Conservation (phyloP, 2,329 filamentous ascomycete species). For the Penicillium sp. region DNA sequence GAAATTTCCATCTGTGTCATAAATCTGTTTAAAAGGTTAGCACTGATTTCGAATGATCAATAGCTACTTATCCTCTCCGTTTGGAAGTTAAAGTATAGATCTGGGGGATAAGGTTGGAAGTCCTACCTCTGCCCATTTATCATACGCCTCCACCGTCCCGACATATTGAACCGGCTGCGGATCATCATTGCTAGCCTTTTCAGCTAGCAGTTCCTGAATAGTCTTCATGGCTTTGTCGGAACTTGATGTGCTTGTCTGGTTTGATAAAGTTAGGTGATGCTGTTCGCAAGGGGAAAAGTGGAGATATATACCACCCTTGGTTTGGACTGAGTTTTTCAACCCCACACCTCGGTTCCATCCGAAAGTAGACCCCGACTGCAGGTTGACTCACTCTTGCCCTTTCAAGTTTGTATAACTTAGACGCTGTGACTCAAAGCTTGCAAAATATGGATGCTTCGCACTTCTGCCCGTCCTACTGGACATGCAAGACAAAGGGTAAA, state of each 20-base stretch:
- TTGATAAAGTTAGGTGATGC: background rate
- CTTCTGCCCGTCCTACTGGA: background rate
- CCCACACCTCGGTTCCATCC: background rate
- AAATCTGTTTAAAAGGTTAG: constrained; percentile 44
- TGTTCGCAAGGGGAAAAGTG: background rate
- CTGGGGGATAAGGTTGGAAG: background rate
- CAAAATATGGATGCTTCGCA: background rate
- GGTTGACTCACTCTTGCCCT: background rate
- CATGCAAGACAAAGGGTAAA: background rate
- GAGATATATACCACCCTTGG: background rate
- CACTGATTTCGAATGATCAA: background rate
- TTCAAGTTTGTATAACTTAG: background rate
- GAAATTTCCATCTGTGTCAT: constrained; percentile 68
- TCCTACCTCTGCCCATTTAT: constrained; percentile 41
- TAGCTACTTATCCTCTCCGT: background rate
- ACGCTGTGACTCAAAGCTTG: background rate
- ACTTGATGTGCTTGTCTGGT: no score
- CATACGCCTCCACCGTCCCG: constrained; percentile 40
- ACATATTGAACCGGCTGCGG: constrained; percentile 30
- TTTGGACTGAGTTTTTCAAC: background rate
- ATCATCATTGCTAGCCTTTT: background rate
- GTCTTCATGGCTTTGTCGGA: constrained; percentile 7
- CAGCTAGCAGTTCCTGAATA: constrained; percentile 23
- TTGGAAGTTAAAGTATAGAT: background rate
- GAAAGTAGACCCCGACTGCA: background rate